Base-by-base conservation (phyloP, 2,329 filamentous ascomycete species). In the Tricladium varicosporioides region DNA sequence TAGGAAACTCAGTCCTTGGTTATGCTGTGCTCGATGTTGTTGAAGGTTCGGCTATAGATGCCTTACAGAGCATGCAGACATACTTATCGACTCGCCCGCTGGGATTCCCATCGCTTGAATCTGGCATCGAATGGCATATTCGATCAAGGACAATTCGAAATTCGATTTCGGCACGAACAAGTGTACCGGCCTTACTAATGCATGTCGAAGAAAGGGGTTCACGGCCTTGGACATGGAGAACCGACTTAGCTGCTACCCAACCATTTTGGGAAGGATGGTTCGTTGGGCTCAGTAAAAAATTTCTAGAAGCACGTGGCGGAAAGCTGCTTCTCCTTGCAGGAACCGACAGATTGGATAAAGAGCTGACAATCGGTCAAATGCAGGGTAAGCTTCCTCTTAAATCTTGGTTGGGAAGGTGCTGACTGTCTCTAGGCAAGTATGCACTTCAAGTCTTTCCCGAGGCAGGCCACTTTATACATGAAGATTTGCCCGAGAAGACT, bases 221-320 rank as follows among this genome's bases (percentile, higher is more conserved):
- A 2, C 59, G 61, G 40, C 53, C 62, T 27, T 95, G 89, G 88
- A 80, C 81, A 56, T 99, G 94, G 94, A 81, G 86, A 63, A 97
- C 94, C 2, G 86, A 97, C 69, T 79, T 97, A 22, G 84, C 81
- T 0, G 84, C 84, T 40, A 97, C 94, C 8, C 88, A 95, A 68
- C 85, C 89, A 0, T 97, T 92, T 72, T 99, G 93, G 93, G 87
- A 94, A 71, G 88, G 85, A 63, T 99, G 93, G 93, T 97, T 97
- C 69, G 80, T 84, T 10, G 92, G 92, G 0, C 79, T 97, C 66
- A 96, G 91, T 71, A 84, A 83, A 66, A 96, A 96, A 74, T 99
- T 97, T 69, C 78, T 97, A 45, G 81, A 80, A 52, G 90, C 89
- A 0, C 85, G 82, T 60, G 92, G 91, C 27, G 92, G 92, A 8